Conservation (phyloP, 192 early-diverging fungal genomes). For the Lobosporangium transversale region DNA sequence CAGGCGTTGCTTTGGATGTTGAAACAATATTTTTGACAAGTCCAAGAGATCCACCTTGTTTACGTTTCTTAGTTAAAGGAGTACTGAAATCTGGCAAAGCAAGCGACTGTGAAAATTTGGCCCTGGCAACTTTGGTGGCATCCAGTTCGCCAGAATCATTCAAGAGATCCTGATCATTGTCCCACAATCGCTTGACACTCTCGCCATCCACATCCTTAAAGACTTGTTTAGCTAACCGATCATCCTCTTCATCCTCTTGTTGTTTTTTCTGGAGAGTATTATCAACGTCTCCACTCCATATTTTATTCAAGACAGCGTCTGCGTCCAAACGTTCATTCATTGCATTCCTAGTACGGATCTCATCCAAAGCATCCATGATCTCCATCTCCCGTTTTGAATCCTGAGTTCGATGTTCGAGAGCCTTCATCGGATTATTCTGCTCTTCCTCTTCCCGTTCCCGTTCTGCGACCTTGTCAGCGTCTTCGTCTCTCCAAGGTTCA, state of each 20-base stretch:
- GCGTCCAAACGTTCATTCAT: slow-evolving; percentile 78
- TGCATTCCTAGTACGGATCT: slow-evolving; percentile 91
- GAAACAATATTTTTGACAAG: slow-evolving; percentile 5
- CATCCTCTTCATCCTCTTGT: slow-evolving; percentile 74
- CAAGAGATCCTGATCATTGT: slow-evolving; percentile 2
- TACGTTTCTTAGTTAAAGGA: slow-evolving; percentile 36
- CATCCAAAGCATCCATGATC: slow-evolving; percentile 95
- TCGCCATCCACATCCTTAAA: slow-evolving; percentile 77
- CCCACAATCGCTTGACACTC: slow-evolving; percentile 64
- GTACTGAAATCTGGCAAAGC: slow-evolving; percentile 30
- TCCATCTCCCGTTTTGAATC: slow-evolving; percentile 98
- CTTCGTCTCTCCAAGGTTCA: slow-evolving; percentile 89
- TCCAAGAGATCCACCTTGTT: slow-evolving; percentile 32
- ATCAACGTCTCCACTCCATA: slow-evolving; percentile 54
- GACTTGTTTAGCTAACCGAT: slow-evolving; percentile 63
- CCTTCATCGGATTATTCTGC: slow-evolving; percentile 94
- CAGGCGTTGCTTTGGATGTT: too few species aligned
- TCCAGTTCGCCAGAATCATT: slow-evolving; percentile 28
- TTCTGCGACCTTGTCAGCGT: slow-evolving; percentile 59
- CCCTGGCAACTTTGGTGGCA: slow-evolving; percentile 38
- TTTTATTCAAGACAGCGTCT: slow-evolving; percentile 68
- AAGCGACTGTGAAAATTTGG: slow-evolving; percentile 33
- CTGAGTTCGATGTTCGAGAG: slow-evolving; percentile 92
- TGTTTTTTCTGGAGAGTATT: slow-evolving; percentile 28
- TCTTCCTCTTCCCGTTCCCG: slow-evolving; percentile 85